These are phyloP conservation scores for Zymoseptoria crescenta DNA, from an alignment of 2,329 filamentous ascomycete species.

Conservation along the genomic window DNA sequence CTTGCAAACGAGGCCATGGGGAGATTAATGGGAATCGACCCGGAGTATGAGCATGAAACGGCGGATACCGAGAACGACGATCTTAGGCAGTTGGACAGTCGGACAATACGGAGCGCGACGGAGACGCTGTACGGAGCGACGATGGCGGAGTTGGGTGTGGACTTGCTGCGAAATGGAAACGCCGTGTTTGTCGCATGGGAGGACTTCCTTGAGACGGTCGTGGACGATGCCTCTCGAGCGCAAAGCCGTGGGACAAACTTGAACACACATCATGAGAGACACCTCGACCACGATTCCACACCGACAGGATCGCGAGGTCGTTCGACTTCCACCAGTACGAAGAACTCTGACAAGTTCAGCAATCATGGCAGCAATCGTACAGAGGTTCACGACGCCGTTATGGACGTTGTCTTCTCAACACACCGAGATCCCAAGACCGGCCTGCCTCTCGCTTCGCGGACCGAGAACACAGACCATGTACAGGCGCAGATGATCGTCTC, in stretches of 20 bases:
- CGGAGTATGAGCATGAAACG: constrained; percentile 13
- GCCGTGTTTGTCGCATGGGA: constrained; percentile 47
- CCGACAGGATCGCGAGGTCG: constrained; percentile 12
- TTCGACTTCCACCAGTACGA: constrained; percentile 14
- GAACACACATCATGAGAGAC: constrained; percentile 20
- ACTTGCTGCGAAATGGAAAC: constrained; percentile 61
- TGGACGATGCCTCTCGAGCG: constrained; percentile 32
- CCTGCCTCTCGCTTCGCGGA: constrained; percentile 30
- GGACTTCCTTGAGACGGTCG: constrained; percentile 38
- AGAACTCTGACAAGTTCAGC: constrained; percentile 4
- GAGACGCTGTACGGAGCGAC: constrained; percentile 59
- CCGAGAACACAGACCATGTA: constrained; percentile 31
- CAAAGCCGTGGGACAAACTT: constrained; percentile 22
- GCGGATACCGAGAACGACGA: constrained; percentile 11
- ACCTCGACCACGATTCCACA: constrained; percentile 14
- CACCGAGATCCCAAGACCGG: constrained; percentile 34
- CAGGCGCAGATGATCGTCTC: constrained; percentile 70
- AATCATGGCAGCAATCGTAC: constrained; percentile 29
- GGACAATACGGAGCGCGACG: constrained; percentile 36
- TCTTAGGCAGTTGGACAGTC: constrained; percentile 12
- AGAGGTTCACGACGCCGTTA: constrained; percentile 51
- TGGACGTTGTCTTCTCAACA: constrained; percentile 60
- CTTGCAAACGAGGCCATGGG: constrained; percentile 71
- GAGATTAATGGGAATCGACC: constrained; percentile 55
- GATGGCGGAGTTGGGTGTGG: constrained; percentile 62